These are phyloP conservation scores for Bolboschoenus planiculmis DNA, from an alignment of 176 grass and related monocot species.

Conservation along the genomic window DNA sequence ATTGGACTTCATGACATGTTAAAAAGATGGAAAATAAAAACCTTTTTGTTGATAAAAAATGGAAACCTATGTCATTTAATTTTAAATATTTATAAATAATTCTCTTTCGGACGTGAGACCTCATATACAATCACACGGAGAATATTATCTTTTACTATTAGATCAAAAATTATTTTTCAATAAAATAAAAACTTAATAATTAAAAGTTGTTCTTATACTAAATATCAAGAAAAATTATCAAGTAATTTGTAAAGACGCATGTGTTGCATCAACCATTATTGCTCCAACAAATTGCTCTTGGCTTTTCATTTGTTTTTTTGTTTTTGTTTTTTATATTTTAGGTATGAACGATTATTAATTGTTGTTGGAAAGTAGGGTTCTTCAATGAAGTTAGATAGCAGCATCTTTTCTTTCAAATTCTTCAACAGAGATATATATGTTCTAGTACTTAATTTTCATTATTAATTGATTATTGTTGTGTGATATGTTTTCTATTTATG, in stretches of 20 bases:
- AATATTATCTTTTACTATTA: too few relatives aligned
- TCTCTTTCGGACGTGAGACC: too few relatives aligned
- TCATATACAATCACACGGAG: too few relatives aligned
- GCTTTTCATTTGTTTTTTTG: not conserved
- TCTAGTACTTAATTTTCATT: not conserved
- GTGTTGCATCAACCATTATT: not conserved
- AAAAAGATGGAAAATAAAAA: not conserved
- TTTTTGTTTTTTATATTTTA: not conserved
- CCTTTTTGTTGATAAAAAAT: too few relatives aligned
- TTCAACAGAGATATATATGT: not conserved
- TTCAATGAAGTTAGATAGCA: not conserved
- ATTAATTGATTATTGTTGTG: not conserved
- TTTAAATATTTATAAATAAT: too few relatives aligned
- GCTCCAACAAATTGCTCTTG: not conserved
- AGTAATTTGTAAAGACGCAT: not conserved
- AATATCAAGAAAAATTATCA: not conserved
- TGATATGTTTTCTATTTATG: not conserved
- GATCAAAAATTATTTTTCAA: too few relatives aligned
- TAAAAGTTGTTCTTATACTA: too few relatives aligned
- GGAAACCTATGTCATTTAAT: too few relatives aligned
- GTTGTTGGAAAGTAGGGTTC: not conserved
- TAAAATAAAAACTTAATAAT: too few relatives aligned
- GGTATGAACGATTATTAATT: not conserved
- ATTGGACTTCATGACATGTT: not conserved
- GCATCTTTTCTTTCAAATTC: not conserved